Conservation (phyloP, 1,284 basidiomycete species). For the Sphagnurus paluster region DNA sequence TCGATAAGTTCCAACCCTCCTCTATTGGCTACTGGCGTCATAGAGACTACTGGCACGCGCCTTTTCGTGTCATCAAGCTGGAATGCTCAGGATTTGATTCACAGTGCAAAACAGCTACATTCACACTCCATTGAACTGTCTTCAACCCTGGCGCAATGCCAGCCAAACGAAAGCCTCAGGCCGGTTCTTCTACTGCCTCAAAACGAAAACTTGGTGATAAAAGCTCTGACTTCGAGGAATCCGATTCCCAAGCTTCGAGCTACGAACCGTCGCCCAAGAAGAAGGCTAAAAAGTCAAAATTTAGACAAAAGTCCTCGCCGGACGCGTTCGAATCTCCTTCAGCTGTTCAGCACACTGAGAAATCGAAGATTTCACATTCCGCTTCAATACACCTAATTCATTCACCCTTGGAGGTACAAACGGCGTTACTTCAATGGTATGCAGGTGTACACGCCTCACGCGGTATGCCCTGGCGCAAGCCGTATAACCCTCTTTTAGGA, state of each 20-base stretch:
- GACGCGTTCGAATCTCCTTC: not conserved
- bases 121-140: no score
- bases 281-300: conserved; percentile 5
- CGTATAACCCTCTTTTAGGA: conserved; percentile 53
- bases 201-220: no score
- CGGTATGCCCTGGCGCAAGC: conserved; percentile 87
- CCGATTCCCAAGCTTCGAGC: conserved; percentile 8
- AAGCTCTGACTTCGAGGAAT: conserved; percentile 7
- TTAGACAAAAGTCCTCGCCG: not conserved
- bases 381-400: conserved; percentile 34
- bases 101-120: no score
- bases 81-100: no score
- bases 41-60: no score
- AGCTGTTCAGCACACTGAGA: not conserved
- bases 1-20: no score
- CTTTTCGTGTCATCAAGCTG: no score
- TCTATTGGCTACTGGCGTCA: no score
- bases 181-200: no score
- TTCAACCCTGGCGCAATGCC: no score
- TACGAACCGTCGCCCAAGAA: conserved; percentile 8
- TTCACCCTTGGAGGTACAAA: conserved; percentile 39
- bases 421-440: conserved; percentile 68
- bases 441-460: conserved; percentile 58
- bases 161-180: no score
- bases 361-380: conserved; percentile 24